Percentiles rank a stretch among this genome's conserved stretches.
phyloP scores from a whole-genome alignment of 2,329 filamentous ascomycete species.

The Diaporthe longicolla region DNA sequence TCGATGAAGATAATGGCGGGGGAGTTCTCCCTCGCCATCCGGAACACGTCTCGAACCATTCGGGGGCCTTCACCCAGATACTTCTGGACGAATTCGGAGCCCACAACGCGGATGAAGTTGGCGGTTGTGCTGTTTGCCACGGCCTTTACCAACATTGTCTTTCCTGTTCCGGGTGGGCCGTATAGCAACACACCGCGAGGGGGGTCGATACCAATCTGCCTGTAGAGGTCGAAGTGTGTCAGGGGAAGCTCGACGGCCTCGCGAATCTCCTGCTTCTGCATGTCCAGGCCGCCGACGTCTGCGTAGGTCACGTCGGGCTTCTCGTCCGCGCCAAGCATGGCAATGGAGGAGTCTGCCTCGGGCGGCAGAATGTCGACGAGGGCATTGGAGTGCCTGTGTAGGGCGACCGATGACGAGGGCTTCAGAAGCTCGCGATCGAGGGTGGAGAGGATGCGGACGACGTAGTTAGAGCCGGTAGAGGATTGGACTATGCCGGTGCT shows the following conservation, averaged over 20 bases:
- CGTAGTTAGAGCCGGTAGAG: conserved; percentile 98
- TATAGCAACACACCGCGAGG: conserved; percentile 96
- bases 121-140: conserved; percentile 98
- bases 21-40: conserved; percentile 98
- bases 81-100: conserved; percentile 98
- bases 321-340: conserved; percentile 96
- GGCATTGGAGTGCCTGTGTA: conserved; percentile 98
- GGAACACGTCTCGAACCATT: conserved; percentile 99
- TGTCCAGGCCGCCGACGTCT: conserved; percentile 96
- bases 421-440: conserved; percentile 98
- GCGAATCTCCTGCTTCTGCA: conserved; percentile 99
- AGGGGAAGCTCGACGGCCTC: conserved; percentile 97
- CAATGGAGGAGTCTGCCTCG: conserved; percentile 98
- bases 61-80: conserved; percentile 97
- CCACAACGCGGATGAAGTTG: conserved; percentile 97
- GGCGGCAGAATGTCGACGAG: conserved; percentile 99
- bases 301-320: conserved; percentile 99
- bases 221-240: conserved; percentile 98
- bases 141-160: conserved; percentile 98
- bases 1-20: conserved; percentile 99
- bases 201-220: conserved; percentile 98
- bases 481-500: conserved; percentile 99
- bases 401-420: conserved; percentile 95
- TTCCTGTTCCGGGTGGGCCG: conserved; percentile 94
- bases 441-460: conserved; percentile 97